phyloP scores from a whole-genome alignment of 1,284 basidiomycete genomes.

The Ganoderma sinense region DNA sequence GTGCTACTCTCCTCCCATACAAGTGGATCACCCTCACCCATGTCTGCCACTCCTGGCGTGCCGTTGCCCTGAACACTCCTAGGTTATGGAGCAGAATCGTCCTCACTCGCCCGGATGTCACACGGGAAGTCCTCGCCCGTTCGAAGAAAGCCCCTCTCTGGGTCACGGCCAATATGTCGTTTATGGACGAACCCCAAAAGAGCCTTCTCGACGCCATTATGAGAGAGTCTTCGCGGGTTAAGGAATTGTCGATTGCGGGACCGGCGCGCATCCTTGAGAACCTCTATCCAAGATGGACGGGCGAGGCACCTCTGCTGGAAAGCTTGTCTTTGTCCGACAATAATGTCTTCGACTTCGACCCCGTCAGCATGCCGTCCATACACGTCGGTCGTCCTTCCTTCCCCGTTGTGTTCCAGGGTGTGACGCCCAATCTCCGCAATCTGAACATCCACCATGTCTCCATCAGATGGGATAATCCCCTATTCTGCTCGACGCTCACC shows the following conservation, averaged over 20 bases:
- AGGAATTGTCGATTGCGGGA: slow-evolving; percentile 10
- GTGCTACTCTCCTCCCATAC: slow-evolving; percentile 6
- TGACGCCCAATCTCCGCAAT: slow-evolving; percentile 16
- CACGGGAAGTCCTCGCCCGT: slow-evolving; percentile 12
- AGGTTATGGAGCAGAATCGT: slow-evolving; percentile 22
- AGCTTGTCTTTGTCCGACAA: slow-evolving; percentile 6
- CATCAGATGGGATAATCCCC: slow-evolving; percentile 18
- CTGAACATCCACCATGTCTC: slow-evolving; percentile 12
- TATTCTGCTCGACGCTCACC: slow-evolving; percentile 20
- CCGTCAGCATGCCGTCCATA: background rate
- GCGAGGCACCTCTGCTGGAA: slow-evolving; percentile 7
- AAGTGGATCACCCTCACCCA: slow-evolving; percentile 25
- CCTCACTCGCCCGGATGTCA: slow-evolving; percentile 7
- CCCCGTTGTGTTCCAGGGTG: slow-evolving; percentile 14
- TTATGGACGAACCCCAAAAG: background rate
- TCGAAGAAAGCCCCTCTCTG: slow-evolving; percentile 25
- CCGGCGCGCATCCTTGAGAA: slow-evolving; percentile 4
- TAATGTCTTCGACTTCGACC: slow-evolving; percentile 11
- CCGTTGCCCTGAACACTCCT: slow-evolving; percentile 20
- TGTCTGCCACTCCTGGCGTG: slow-evolving; percentile 25
- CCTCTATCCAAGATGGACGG: slow-evolving; percentile 7
- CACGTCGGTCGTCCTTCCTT: background rate
- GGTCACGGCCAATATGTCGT: slow-evolving; percentile 3
- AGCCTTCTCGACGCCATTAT: slow-evolving; percentile 7
- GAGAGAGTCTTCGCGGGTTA: slow-evolving; percentile 14